Evolutionary conservation across 176 grass and related monocot genomes (phyloP).

Genomic region (Phoenix dactylifera): DNA sequence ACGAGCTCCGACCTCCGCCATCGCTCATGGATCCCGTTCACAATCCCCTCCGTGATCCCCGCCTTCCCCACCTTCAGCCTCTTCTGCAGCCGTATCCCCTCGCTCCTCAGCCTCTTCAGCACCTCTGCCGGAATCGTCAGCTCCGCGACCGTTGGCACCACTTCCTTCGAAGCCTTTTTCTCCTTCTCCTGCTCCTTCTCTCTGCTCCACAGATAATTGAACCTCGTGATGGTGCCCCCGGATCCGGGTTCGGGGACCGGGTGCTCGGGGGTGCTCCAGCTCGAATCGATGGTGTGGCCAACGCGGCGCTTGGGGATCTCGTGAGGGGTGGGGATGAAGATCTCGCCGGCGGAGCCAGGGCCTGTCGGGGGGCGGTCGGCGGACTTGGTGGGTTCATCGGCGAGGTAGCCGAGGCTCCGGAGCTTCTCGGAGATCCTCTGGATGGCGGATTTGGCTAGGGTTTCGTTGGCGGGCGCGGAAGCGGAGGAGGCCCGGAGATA

Average conservation of each 20-base stretch:
- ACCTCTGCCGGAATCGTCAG: slow-evolving; percentile 43
- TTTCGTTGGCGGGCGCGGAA: slow-evolving; percentile 19
- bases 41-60: slow-evolving; percentile 70
- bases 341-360: slow-evolving; percentile 47
- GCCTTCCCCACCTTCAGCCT: slow-evolving; percentile 68
- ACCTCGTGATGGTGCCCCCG: slow-evolving; percentile 11
- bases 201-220: slow-evolving; percentile 16
- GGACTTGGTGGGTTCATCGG: slow-evolving; percentile 1
- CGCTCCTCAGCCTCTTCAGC: slow-evolving; percentile 49
- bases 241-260: slow-evolving; percentile 20
- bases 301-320: slow-evolving; percentile 52
- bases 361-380: background rate
- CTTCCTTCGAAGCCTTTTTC: background rate
- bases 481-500: background rate
- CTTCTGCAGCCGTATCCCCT: slow-evolving; percentile 44
- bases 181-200: slow-evolving; percentile 20
- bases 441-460: slow-evolving; percentile 57
- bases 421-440: slow-evolving; percentile 87
- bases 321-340: slow-evolving; percentile 61
- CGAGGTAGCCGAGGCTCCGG: slow-evolving; percentile 63
- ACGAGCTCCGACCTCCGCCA: slow-evolving; percentile 72
- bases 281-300: slow-evolving; percentile 60
- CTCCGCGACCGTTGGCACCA: slow-evolving; percentile 46
- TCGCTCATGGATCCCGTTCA: slow-evolving; percentile 84
- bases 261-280: slow-evolving; percentile 51